These are phyloP conservation scores for Trichoderma erinaceum DNA, from an alignment of 495 filamentous ascomycete genomes.

Conservation along the genomic window DNA sequence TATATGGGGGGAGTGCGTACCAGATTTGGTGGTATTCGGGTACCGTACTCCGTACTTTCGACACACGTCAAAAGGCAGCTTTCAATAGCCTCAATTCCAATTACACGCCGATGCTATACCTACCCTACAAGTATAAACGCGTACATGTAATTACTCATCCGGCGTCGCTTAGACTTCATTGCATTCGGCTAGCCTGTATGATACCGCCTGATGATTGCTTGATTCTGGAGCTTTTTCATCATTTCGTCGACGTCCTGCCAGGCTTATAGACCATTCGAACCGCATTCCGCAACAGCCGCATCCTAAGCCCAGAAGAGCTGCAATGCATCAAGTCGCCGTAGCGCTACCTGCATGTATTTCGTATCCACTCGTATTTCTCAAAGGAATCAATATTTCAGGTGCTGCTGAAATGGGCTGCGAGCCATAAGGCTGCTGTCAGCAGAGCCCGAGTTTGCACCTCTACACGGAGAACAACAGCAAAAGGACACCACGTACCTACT, in stretches of 20 bases:
- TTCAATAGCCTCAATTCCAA: background rate
- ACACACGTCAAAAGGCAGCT: background rate
- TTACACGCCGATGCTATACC: background rate
- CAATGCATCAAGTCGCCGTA: no score
- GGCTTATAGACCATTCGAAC: background rate
- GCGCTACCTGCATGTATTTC: no score
- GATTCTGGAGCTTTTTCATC: no score
- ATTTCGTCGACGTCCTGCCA: background rate
- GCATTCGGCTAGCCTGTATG: background rate
- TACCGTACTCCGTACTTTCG: background rate
- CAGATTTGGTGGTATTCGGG: background rate
- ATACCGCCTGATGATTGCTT: no score
- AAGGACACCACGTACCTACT: no score
- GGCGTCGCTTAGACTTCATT: background rate
- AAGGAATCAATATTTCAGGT: background rate
- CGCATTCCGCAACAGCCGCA: no score
- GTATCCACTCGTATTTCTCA: background rate
- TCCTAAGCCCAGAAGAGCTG: no score
- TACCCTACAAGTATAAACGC: background rate
- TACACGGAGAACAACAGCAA: background rate
- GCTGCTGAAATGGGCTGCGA: background rate
- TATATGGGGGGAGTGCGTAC: background rate
- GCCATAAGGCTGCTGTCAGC: background rate
- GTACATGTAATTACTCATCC: background rate
- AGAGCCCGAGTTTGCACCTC: background rate